Conservation (phyloP, 202 grass and related monocot species). For the Carex arenaria region DNA sequence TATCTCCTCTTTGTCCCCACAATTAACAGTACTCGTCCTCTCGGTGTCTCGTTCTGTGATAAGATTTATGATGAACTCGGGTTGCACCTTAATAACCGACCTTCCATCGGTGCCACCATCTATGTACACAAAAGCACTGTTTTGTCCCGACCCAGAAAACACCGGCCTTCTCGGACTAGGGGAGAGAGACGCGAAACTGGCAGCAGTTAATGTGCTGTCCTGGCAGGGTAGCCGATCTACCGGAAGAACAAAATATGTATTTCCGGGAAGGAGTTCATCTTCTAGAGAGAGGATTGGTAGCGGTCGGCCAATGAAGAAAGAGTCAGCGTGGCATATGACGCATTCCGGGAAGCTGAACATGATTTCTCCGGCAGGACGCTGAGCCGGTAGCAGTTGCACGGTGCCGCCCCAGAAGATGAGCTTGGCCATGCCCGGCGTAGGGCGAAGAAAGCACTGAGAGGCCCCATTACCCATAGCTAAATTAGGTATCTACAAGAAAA, state of each 20-base stretch:
- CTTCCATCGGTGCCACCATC: constrained; percentile 44
- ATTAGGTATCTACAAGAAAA: neutral
- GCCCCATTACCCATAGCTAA: constrained; percentile 31
- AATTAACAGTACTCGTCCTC: neutral
- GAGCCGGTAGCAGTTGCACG: neutral
- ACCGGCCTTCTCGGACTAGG: neutral
- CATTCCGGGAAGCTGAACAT: constrained; percentile 40
- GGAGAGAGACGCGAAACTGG: constrained; percentile 42
- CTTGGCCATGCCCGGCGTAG: neutral
- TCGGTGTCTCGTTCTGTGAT: neutral
- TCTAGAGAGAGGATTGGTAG: constrained; percentile 43
- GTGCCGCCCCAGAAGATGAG: constrained; percentile 66
- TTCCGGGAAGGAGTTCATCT: constrained; percentile 42
- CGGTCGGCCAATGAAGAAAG: constrained; percentile 47
- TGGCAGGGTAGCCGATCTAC: constrained; percentile 43
- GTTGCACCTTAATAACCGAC: constrained; percentile 47
- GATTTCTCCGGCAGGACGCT: constrained; percentile 32
- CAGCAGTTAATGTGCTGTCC: constrained; percentile 35
- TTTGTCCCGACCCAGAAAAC: constrained; percentile 4
- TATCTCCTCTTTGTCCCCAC: constrained; percentile 13
- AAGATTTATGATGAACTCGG: constrained; percentile 52
- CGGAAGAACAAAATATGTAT: constrained; percentile 60
- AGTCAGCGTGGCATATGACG: constrained; percentile 56
- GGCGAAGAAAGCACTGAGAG: constrained; percentile 29
- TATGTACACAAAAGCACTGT: constrained; percentile 56